A percentile compares a stretch with the other conserved stretches of the same genome.
Conservation (phyloP, 2,329 filamentous ascomycete genomes). For the Aspergillus sclerotialis region DNA sequence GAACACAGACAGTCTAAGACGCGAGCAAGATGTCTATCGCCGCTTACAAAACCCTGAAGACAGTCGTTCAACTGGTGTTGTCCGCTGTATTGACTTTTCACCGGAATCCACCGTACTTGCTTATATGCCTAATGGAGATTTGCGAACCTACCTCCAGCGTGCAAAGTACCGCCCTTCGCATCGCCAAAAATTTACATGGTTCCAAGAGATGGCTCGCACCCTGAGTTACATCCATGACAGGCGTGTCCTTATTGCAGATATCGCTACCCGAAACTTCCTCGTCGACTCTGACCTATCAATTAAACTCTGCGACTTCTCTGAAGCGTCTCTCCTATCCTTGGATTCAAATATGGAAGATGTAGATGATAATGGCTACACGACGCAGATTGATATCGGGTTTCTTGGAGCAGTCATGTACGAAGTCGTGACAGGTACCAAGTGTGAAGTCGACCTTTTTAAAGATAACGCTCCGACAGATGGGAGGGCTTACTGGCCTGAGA, state of each 20-base stretch:
- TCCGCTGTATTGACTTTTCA: slow-evolving; percentile 11
- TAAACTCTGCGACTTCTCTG: slow-evolving; percentile 22
- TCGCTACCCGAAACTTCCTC: slow-evolving; percentile 22
- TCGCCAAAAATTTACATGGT: slow-evolving; percentile 17
- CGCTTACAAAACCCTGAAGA: slow-evolving; percentile 8
- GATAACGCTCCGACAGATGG: slow-evolving; percentile 8
- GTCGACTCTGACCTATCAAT: slow-evolving; percentile 19
- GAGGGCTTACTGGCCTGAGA: slow-evolving; percentile 13
- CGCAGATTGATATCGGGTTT: slow-evolving; percentile 22
- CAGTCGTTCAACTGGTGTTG: slow-evolving; percentile 9
- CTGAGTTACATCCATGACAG: slow-evolving; percentile 18
- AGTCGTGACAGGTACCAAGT: slow-evolving; percentile 15
- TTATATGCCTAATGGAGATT: slow-evolving; percentile 19
- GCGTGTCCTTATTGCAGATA: slow-evolving; percentile 22
- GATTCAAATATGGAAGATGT: slow-evolving; percentile 17
- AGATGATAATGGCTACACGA: slow-evolving; percentile 20
- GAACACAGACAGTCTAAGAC: slow-evolving; percentile 9
- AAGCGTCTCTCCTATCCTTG: slow-evolving; percentile 17
- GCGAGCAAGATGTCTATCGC: slow-evolving; percentile 15
- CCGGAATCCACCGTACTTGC: slow-evolving; percentile 11
- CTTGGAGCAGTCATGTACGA: slow-evolving; percentile 26
- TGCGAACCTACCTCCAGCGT: slow-evolving; percentile 17
- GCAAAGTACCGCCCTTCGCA: slow-evolving; percentile 9
- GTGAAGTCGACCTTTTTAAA: slow-evolving; percentile 18
- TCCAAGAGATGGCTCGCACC: slow-evolving; percentile 16